These are phyloP conservation scores for Schizosaccharomyces japonicus DNA, from an alignment of 805 yeast species.

Conservation along the genomic window DNA sequence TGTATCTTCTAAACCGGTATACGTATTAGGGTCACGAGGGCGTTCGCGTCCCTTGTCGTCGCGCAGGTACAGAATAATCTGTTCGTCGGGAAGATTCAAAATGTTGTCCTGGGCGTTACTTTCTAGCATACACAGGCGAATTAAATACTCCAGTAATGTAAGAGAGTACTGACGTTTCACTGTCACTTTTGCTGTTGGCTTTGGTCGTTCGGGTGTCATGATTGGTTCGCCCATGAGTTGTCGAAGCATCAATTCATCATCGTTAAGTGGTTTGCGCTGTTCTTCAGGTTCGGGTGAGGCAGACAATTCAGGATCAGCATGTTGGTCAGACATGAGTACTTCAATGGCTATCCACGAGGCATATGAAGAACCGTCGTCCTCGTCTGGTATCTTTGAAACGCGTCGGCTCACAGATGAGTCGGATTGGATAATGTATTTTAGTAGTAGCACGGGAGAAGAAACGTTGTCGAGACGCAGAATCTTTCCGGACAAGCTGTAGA, in stretches of 20 bases:
- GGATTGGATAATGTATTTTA: slow-evolving; percentile 21
- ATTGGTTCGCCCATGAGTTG: background rate
- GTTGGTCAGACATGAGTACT: background rate
- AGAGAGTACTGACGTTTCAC: slow-evolving; percentile 11
- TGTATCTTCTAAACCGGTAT: background rate
- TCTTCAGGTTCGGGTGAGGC: background rate
- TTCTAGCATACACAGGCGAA: slow-evolving; percentile 37
- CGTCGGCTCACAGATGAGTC: background rate
- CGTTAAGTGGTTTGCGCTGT: background rate
- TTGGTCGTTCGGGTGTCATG: background rate
- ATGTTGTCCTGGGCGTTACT: slow-evolving; percentile 32
- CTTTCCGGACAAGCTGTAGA: slow-evolving; percentile 37
- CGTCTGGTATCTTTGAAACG: too few relatives aligned
- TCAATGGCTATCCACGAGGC: slow-evolving; percentile 1
- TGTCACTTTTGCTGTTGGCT: background rate
- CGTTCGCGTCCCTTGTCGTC: slow-evolving; percentile 23
- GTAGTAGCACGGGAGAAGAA: slow-evolving; percentile 39
- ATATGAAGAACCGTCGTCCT: too few relatives aligned
- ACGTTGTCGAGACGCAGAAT: slow-evolving; percentile 38
- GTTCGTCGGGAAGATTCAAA: slow-evolving; percentile 38
- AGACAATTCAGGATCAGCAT: background rate
- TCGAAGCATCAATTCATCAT: background rate
- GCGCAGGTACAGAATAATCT: slow-evolving; percentile 32
- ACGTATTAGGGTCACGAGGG: background rate
- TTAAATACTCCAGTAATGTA: slow-evolving; percentile 37